These are phyloP conservation scores for Cyclotella distinguenda DNA, from an alignment of 108 stramenopile genomes.

Conservation along the genomic window DNA sequence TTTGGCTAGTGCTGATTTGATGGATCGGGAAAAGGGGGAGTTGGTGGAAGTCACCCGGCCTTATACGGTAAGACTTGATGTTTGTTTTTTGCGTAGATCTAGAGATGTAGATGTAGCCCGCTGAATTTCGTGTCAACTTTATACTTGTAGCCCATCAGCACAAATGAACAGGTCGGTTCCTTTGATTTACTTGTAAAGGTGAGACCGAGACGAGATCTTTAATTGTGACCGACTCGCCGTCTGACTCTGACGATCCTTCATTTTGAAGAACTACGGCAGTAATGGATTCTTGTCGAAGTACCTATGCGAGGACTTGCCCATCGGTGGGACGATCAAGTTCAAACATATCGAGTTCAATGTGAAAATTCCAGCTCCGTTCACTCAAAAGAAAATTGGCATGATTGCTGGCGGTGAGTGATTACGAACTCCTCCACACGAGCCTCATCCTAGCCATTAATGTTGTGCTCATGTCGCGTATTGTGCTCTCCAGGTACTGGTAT, in stretches of 20 bases:
- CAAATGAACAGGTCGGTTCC: slow-evolving; percentile 81
- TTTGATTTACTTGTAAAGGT: slow-evolving; percentile 91
- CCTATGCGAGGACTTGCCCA: slow-evolving; percentile 51
- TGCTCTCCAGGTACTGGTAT: slow-evolving; percentile 93
- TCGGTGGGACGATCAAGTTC: slow-evolving; percentile 56
- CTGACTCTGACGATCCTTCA: neutral
- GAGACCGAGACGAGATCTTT: neutral
- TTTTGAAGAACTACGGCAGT: slow-evolving; percentile 55
- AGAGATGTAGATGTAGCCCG: too few relatives aligned
- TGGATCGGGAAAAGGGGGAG: slow-evolving; percentile 38
- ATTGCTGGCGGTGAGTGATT: too few relatives aligned
- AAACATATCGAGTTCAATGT: slow-evolving; percentile 90
- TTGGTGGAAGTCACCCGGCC: slow-evolving; percentile 77
- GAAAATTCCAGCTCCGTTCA: slow-evolving; percentile 83
- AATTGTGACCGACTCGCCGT: neutral
- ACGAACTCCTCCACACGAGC: too few relatives aligned
- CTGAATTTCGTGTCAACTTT: too few relatives aligned
- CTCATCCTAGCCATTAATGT: too few relatives aligned
- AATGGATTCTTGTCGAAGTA: slow-evolving; percentile 61
- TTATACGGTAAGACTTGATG: slow-evolving; percentile 63
- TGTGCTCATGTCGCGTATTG: too few relatives aligned
- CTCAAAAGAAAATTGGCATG: slow-evolving; percentile 86
- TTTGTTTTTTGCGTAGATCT: neutral
- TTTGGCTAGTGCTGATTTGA: slow-evolving; percentile 72
- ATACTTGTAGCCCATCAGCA: slow-evolving; percentile 75